Conservation (phyloP, 2,329 filamentous ascomycete species). For the Cladorrhinum sp. region DNA sequence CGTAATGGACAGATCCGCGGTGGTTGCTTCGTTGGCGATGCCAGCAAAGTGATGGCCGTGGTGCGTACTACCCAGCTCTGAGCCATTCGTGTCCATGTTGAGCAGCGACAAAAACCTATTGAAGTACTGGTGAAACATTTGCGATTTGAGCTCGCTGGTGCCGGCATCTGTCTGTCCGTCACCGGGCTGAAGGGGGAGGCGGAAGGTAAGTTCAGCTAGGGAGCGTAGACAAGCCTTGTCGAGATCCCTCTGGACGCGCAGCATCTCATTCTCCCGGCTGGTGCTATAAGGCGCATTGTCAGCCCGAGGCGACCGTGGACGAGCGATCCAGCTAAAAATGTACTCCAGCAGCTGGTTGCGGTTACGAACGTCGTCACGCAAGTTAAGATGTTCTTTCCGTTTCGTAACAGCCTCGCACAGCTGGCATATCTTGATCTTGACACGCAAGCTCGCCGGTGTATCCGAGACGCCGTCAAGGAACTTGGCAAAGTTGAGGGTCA, state of each 20-base stretch:
- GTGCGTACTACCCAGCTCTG: conserved; percentile 39
- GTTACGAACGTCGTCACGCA: conserved; percentile 66
- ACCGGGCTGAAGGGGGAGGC: conserved; percentile 62
- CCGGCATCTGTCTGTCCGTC: conserved; percentile 65
- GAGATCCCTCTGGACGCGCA: conserved; percentile 60
- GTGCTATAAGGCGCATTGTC: conserved; percentile 40
- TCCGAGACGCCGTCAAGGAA: conserved; percentile 61
- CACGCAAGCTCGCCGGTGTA: conserved; percentile 53
- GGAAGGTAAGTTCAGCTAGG: conserved; percentile 64
- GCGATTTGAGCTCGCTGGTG: conserved; percentile 65
- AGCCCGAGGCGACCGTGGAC: conserved; percentile 51
- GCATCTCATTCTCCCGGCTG: conserved; percentile 54
- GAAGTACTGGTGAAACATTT: conserved; percentile 71
- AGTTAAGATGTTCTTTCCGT: conserved; percentile 65
- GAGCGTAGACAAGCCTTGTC: conserved; percentile 64
- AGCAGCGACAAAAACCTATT: conserved; percentile 65
- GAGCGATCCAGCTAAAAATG: conserved; percentile 66
- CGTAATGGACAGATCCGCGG: conserved; percentile 62
- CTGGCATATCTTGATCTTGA: conserved; percentile 69
- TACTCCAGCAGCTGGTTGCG: conserved; percentile 67
- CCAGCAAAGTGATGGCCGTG: conserved; percentile 29
- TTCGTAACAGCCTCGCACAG: conserved; percentile 63
- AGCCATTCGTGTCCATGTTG: conserved; percentile 49
- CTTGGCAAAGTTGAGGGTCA: conserved; percentile 65
- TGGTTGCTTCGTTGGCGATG: conserved; percentile 52